These are phyloP conservation scores for Tetracladium setigerum DNA, from an alignment of 495 filamentous ascomycete genomes.

Conservation along the genomic window DNA sequence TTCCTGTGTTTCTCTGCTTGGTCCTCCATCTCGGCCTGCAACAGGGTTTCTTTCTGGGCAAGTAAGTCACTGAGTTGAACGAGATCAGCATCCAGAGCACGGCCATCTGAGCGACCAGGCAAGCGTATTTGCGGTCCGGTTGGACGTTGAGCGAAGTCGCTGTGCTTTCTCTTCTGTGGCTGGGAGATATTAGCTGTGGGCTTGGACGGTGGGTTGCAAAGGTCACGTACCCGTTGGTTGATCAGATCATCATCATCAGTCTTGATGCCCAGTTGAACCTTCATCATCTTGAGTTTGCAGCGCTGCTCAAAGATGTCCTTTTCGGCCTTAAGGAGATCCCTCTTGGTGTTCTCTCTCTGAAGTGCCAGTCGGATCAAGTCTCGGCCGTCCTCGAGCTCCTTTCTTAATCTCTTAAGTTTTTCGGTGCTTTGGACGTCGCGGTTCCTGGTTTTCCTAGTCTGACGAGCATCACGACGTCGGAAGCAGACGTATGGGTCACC, in stretches of 20 bases:
- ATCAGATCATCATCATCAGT: conserved; percentile 90
- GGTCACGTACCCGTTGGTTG: conserved; percentile 71
- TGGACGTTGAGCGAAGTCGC: conserved; percentile 47
- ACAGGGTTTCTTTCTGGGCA: conserved; percentile 74
- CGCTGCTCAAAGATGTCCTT: conserved; percentile 74
- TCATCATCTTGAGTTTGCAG: conserved; percentile 71
- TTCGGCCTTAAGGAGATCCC: conserved; percentile 67
- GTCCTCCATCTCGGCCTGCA: conserved; percentile 68
- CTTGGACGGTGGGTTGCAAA: background rate
- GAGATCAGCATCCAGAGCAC: conserved; percentile 67
- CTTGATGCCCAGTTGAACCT: conserved; percentile 83
- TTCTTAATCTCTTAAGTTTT: conserved; percentile 84
- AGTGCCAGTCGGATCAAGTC: conserved; percentile 69
- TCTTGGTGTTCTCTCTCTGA: conserved; percentile 69
- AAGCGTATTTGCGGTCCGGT: conserved; percentile 54
- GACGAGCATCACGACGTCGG: conserved; percentile 87
- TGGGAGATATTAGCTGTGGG: conserved; percentile 22
- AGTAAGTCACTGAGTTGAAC: conserved; percentile 64
- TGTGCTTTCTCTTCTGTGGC: conserved; percentile 61
- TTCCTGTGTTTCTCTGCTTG: conserved; percentile 75
- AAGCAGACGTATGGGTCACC: conserved; percentile 98
- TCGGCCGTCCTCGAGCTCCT: conserved; percentile 84
- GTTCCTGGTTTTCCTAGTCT: conserved; percentile 88
- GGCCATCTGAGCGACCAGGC: conserved; percentile 62
- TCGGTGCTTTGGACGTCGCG: conserved; percentile 90